Base-by-base conservation (phyloP, 2,329 filamentous ascomycete genomes). In the Hypoxylon sp. region DNA sequence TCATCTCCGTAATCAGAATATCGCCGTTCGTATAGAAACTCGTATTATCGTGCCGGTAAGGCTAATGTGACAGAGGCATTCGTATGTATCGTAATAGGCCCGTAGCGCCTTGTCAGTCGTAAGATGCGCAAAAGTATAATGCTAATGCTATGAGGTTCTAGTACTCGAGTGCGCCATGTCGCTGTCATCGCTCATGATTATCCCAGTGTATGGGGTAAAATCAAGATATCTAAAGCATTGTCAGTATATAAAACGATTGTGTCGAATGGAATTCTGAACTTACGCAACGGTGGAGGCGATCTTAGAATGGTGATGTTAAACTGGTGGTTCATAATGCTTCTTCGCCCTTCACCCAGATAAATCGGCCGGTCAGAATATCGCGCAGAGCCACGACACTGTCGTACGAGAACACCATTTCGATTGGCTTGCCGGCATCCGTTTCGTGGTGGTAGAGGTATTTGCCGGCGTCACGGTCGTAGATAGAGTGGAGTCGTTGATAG, bases 401-500 rank as follows among this genome's bases (percentile, higher is more conserved):
- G 1, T 49, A 1, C 2, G 28, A 3, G 18, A 55, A 45, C 0
- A 44, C 51, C 45, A 65, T 63, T 3, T 6, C 12, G 20, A 68
- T 53, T 1, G 18, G 40, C 36, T 58, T 52, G 18, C 46, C 1
- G 4, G 44, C 50, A 12, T 69, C 64, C 14, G 30, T 36, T 2
- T 24, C n/a, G 33, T 61, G 24, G 1, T 60, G 30, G 30, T 67
- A 67, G 22, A 67, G 22, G 18, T 18, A 38, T 2, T 26, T 12
- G 2, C 30, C 26, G 1, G 11, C 5, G 1, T 4, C 4, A 4
- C 4, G 24, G 32, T 67, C 57, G 32, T 24, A 48, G 3, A 67
- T 51, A 1, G 67, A 67, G 14, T 26, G 33, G 8, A 69, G 42
- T 20, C 53, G 45, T 0, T 22, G 42, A 2, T 8, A 32, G 12